A percentile compares a stretch with the other conserved stretches of the same genome.
phyloP scores from a whole-genome alignment of 2,329 filamentous ascomycete genomes.

The Claviceps sp. region DNA sequence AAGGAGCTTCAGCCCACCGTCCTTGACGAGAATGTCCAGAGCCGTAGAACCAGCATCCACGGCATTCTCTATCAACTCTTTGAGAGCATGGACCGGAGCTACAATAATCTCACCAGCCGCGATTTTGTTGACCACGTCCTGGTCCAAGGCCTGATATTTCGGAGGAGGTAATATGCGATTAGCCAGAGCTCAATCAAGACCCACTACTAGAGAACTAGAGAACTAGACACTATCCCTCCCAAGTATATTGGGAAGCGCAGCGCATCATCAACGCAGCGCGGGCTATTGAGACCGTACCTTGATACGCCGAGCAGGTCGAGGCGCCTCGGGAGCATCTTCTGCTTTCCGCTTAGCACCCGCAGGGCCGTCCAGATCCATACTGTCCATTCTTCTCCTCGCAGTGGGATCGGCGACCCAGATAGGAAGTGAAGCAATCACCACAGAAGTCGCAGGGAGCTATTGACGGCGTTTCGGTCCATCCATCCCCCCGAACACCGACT shows the following conservation, averaged over 20 bases:
- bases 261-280: not conserved
- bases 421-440: not conserved
- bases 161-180: not conserved
- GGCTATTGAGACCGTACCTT: constrained; percentile 21
- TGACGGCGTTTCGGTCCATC: not conserved
- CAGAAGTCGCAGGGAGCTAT: not conserved
- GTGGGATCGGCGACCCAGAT: not conserved
- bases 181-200: not conserved
- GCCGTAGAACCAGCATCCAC: constrained; percentile 93
- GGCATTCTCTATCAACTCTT: constrained; percentile 93
- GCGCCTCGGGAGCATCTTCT: constrained; percentile 22
- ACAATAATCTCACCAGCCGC: constrained; percentile 97
- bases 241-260: not conserved
- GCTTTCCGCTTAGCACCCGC: constrained; percentile 37
- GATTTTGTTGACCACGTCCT: constrained; percentile 95
- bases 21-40: constrained; percentile 83
- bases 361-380: constrained; percentile 30
- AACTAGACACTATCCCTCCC: too few species aligned
- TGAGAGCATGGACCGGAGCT: constrained; percentile 87
- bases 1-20: constrained; percentile 84
- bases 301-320: constrained; percentile 33
- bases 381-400: constrained; percentile 12
- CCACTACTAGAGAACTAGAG: not conserved
- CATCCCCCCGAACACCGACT: not conserved
- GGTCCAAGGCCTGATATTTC: constrained; percentile 57